These are phyloP conservation scores for Kalmanozyma brasiliensis DNA, from an alignment of 1,284 basidiomycete genomes.

Conservation along the genomic window DNA sequence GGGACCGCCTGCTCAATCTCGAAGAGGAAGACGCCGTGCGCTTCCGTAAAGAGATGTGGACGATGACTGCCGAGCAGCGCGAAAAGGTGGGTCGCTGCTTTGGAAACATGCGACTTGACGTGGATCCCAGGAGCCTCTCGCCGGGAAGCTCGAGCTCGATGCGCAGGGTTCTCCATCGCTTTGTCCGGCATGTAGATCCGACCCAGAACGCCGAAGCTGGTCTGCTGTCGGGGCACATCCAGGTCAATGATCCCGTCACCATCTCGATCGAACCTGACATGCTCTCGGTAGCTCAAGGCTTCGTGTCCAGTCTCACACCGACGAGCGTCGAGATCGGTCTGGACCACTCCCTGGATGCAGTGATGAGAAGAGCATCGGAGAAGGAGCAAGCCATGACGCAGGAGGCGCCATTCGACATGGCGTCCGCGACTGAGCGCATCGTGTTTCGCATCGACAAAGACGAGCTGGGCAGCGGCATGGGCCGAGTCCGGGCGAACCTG, in stretches of 20 bases:
- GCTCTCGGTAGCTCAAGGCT: slow-evolving; percentile 84
- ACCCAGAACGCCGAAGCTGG: slow-evolving; percentile 53
- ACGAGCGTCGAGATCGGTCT: slow-evolving; percentile 79
- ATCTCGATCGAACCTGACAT: slow-evolving; percentile 83
- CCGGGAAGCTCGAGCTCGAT: slow-evolving; percentile 20
- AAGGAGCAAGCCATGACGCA: slow-evolving; percentile 1
- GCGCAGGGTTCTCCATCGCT: slow-evolving; percentile 75
- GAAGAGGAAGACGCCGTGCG: slow-evolving; percentile 88
- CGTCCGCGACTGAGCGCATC: slow-evolving; percentile 56
- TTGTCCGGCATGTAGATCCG: slow-evolving; percentile 70
- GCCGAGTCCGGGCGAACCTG: slow-evolving; percentile 86
- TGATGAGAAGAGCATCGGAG: slow-evolving; percentile 43
- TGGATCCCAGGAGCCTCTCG: not conserved
- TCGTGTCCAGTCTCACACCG: slow-evolving; percentile 78
- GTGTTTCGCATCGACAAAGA: slow-evolving; percentile 93
- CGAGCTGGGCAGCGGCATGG: slow-evolving; percentile 86
- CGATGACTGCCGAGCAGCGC: slow-evolving; percentile 81
- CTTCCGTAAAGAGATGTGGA: slow-evolving; percentile 93
- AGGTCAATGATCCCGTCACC: slow-evolving; percentile 81
- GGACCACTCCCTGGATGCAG: slow-evolving; percentile 77
- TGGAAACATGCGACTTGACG: slow-evolving; percentile 66
- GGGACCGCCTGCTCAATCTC: slow-evolving; percentile 86
- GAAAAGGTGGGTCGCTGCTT: slow-evolving; percentile 72
- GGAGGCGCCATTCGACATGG: slow-evolving; percentile 3
- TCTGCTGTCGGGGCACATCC: slow-evolving; percentile 82